Evolutionary conservation across 306 rosid genomes (phyloP), one percentile per base, ranked within the genome.

Genomic region (Comarum palustre): DNA sequence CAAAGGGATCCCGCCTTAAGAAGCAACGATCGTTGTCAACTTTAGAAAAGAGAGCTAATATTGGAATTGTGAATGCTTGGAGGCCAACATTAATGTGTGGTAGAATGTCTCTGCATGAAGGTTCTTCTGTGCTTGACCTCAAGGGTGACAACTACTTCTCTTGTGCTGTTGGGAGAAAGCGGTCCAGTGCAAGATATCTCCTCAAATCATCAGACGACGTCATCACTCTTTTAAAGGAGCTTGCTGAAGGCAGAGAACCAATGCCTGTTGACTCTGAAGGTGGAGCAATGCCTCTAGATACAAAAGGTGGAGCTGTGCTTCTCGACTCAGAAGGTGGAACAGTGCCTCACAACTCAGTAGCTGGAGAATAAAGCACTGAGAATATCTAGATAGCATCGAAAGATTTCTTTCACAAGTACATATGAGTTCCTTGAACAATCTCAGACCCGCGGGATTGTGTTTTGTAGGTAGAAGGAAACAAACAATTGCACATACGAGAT

Each of bases 61-160:
- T 75, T 31, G 75, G 73, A 68, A 48, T 60, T 42, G 75, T 74
- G 27, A 71, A 64, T 39, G 69, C 82, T 24, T 82, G 86, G 87
- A 84, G 64, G 81, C 84, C 86, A 38, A 45, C 79, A 42, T 52
- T 71, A 25, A 57, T 67, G 72, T 75, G 73, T 15, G 92, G 89
- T 66, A 87, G 72, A 84, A 65, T 72, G 68, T 73, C 90, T 42
- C 60, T 81, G 61, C 69, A 81, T 8, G 97, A 91, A 78, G 97
- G 98, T 20, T 89, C 97, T 63, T 94, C 97, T 0, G 96, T 89
- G 76, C 89, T 91, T 55, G 99, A 91, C 77, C 97, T 91, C 80
- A 85, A 84, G 82, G 96, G 93, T 19, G 92, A 86, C 66, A 85
- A 91, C 45, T 94, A 94, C 87, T 94, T 94, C 87, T 94, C 98